These are phyloP conservation scores for Fimicolochytrium jonesii DNA, from an alignment of 192 early-diverging fungal species.

Conservation along the genomic window DNA sequence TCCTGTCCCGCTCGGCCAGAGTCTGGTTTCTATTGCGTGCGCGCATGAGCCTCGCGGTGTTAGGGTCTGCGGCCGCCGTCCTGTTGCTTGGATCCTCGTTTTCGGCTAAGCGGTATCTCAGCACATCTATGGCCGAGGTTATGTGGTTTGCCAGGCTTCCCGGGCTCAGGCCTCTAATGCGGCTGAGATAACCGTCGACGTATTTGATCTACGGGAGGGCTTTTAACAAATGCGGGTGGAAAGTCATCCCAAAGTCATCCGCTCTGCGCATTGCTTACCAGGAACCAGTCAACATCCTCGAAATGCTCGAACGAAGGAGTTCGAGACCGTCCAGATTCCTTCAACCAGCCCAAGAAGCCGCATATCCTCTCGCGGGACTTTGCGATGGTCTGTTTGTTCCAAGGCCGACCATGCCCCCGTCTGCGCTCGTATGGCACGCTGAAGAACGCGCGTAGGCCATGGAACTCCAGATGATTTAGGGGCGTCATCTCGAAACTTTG, in stretches of 20 bases:
- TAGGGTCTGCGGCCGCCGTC: neutral
- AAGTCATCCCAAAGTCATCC: too few relatives aligned
- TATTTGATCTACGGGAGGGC: neutral
- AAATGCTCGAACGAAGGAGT: conserved; percentile 5
- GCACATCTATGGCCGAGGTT: conserved; percentile 3
- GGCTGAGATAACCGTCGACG: conserved; percentile 7
- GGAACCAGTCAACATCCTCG: conserved; percentile 7
- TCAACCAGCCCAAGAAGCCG: conserved; percentile 16
- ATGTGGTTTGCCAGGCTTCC: conserved; percentile 4
- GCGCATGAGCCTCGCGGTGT: conserved; percentile 1
- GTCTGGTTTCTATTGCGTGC: conserved; percentile 2
- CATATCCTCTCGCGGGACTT: conserved; percentile 8
- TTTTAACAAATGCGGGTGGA: neutral
- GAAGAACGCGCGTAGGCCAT: conserved; percentile 10
- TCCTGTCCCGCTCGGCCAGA: conserved; percentile 10
- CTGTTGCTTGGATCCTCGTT: neutral
- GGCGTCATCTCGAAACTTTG: conserved; percentile 13
- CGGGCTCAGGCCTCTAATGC: neutral
- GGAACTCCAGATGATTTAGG: conserved; percentile 11
- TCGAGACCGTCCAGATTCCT: conserved; percentile 2
- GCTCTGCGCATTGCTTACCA: conserved; percentile 9
- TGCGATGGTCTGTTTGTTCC: conserved; percentile 13
- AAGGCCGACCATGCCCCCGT: conserved; percentile 1
- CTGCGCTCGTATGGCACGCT: neutral
- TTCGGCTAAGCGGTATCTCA: conserved; percentile 2